Conservation (phyloP, 1,284 basidiomycete species). For the Phellinidium pouzarii region DNA sequence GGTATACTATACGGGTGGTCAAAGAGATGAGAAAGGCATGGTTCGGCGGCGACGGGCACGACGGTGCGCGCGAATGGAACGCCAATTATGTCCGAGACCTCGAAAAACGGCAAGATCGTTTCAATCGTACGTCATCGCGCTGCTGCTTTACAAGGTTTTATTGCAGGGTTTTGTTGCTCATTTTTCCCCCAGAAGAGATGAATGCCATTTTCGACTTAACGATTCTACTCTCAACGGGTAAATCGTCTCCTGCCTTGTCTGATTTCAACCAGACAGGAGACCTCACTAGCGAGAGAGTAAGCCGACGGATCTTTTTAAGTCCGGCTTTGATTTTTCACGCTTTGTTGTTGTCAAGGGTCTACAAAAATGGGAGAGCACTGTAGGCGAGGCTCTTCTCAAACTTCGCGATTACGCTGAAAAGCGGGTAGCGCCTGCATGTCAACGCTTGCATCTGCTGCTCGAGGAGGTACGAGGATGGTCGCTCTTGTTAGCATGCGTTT, state of each 20-base stretch:
- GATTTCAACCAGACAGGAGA: conserved; percentile 74
- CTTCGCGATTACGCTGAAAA: conserved; percentile 68
- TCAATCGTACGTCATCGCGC: conserved; percentile 45
- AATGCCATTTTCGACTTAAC: conserved; percentile 66
- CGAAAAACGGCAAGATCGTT: conserved; percentile 57
- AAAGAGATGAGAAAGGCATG: conserved; percentile 65
- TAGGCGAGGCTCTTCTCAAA: conserved; percentile 61
- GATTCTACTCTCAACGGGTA: conserved; percentile 61
- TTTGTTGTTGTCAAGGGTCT: conserved; percentile 43
- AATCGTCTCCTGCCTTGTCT: conserved; percentile 54
- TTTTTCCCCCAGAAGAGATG: conserved; percentile 34
- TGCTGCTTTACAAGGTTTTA: conserved; percentile 8
- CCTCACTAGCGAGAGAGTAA: conserved; percentile 73
- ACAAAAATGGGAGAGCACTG: conserved; percentile 72
- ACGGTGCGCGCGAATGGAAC: conserved; percentile 65
- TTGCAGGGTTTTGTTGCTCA: conserved; percentile 13
- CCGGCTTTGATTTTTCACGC: conserved; percentile 20
- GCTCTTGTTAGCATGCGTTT: conserved; percentile 45
- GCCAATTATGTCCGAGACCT: conserved; percentile 62
- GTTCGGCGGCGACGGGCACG: conserved; percentile 59
- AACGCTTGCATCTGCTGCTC: conserved; percentile 65
- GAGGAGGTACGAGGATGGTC: conserved; percentile 75
- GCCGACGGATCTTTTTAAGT: conserved; percentile 18
- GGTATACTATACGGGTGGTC: conserved; percentile 61
- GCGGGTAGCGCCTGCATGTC: conserved; percentile 62